Base-by-base conservation (phyloP, 768 basidiomycete genomes). In the Coprinopsis marcescibilis region DNA sequence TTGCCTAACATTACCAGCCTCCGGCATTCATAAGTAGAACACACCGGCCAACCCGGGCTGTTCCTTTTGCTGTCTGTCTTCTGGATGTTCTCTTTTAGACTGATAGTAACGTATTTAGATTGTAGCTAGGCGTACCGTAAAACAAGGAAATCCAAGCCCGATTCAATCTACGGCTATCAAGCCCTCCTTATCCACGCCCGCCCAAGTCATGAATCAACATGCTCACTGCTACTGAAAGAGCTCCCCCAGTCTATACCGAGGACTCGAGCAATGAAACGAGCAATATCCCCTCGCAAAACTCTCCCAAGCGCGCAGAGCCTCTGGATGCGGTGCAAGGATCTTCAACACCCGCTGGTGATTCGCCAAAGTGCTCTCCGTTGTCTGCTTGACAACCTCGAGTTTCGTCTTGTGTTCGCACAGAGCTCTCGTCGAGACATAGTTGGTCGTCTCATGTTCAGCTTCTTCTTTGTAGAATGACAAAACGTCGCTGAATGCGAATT, bases 401-500 rank as follows among this genome's bases (percentile, higher is more conserved):
- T 66, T 68, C 2, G 59, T 49, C 8, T 41, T 34, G 2, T 52
- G 50, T 1, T 47, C 42, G 21, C 45, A 55, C 8, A 50, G 42
- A 0, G 69, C 67, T 1, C 60, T 42, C 11, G 55, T 46, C 1
- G 69, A 67, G 25, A 70, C 48, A 27, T 57, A 62, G 43, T 69
- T 70, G 20, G 59, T 55, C 2, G 46, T 45, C 43, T 70, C 70
- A 2, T 58, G 62, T 0, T 34, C 55, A 1, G 54, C 34, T 43
- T 70, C 69, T 58, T 72, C 70, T 47, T 71, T 60, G 40, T 70
- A 64, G 46, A 70, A 70, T 0, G 63, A 69, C 2, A 69, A 47
- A 24, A 70, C 50, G 23, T 72, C 68, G 43, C 68, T 70, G 32
- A 30, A 40, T 13, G 39, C 11, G 6, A 48, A 14, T 11, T 12